Base-by-base conservation (phyloP, 176 grass and related monocot genomes). In the Thalia dealbata region DNA sequence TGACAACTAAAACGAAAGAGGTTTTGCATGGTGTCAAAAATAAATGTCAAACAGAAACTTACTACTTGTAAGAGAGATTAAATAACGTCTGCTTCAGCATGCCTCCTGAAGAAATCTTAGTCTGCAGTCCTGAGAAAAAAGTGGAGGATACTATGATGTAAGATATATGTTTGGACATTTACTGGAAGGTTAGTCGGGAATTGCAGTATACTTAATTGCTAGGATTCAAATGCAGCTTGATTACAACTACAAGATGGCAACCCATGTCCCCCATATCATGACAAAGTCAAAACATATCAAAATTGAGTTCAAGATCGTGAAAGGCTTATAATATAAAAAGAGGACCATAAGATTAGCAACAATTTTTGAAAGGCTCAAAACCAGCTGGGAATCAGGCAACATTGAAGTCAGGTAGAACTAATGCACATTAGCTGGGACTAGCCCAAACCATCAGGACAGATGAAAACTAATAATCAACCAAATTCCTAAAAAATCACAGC, bases 51-150 rank as follows among this genome's bases (percentile, higher is more conserved):
- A 60, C 45, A 45, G 51, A 75, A 73, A 83, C 89, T 74, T 86
- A 96, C 93, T 84, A 56, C 61, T 92, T 90, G 38, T 90, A 92
- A 67, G 80, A 84, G 82, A 86, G n/a, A 76, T 90, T 88, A 82
- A 97, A 97, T 50, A 97, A 76, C 29, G 82, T 78, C 86, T 84
- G 87, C 81, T 90, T 97, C 69, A 92, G 54, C 61, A 86, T 59
- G 28, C 93, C 87, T 76, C 89, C 87, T 18, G 93, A 69, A 0
- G 89, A 84, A 71, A 97, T 84, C 78, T 84, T 97, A 44, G 43
- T 46, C 29, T 80, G 84, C 65, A 97, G 81, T 84, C 89, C 93
- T 97, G 80, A 3, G 28, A 64, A 84, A 64, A 38, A 38, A 38
- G 51, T 12, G 14, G 26, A 16, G 7, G 62, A 30, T 30, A 28